A percentile compares a stretch with the other conserved stretches of the same genome.
These are phyloP conservation scores for Martiniozyma asiatica DNA, from an alignment of 1,139 yeast genomes.

Conservation along the genomic window DNA sequence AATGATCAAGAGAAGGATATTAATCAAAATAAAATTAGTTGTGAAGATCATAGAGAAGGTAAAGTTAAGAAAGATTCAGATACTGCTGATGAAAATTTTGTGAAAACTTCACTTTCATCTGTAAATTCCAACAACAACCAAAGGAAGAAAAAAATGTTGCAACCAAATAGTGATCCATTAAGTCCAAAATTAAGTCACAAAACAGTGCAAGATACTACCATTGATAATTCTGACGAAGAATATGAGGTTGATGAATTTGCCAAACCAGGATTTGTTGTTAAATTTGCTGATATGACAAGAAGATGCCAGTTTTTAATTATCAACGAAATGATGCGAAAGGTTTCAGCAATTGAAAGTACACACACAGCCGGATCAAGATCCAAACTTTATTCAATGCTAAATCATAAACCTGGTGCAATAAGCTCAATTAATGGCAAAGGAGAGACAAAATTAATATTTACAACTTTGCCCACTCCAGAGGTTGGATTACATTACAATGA, in stretches of 20 bases:
- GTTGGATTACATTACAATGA: slow-evolving; percentile 67
- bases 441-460: slow-evolving; percentile 59
- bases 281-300: slow-evolving; percentile 55
- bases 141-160: too few species aligned
- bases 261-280: slow-evolving; percentile 4
- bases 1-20: too few species aligned
- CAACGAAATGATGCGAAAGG: slow-evolving; percentile 62
- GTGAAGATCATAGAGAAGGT: slow-evolving; percentile 4
- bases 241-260: too few species aligned
- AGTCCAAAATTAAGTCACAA: too few species aligned
- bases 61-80: not conserved
- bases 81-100: not conserved
- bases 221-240: slow-evolving; percentile 1
- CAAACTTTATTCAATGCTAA: too few species aligned
- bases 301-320: slow-evolving; percentile 81
- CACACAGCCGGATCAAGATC: too few species aligned
- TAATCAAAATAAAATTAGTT: slow-evolving; percentile 23
- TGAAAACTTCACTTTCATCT: too few species aligned
- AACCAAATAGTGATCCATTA: too few species aligned
- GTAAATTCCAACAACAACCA: too few species aligned
- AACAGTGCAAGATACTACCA: too few species aligned
- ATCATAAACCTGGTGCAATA: too few species aligned
- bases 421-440: slow-evolving; percentile 1
- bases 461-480: slow-evolving; percentile 83
- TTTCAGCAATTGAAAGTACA: too few species aligned